Evolutionary conservation across 768 basidiomycete genomes (phyloP).

Genomic region (Boletellus sp.): DNA sequence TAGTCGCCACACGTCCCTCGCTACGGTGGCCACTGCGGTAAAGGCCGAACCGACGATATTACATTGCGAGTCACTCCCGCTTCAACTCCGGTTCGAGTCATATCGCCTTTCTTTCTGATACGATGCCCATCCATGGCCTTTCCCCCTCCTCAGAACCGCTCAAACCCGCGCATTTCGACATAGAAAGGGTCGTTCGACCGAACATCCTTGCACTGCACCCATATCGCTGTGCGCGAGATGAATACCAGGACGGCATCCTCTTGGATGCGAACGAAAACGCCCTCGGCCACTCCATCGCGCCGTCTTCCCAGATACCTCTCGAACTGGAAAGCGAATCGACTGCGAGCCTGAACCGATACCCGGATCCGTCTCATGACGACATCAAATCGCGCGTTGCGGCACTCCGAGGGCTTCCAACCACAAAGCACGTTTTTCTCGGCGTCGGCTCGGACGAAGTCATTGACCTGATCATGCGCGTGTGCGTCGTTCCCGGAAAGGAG

Average conservation of each 20-base stretch:
- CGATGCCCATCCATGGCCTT: constrained; percentile 68
- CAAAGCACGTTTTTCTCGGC: constrained; percentile 82
- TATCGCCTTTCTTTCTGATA: not conserved
- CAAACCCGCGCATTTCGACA: constrained; percentile 77
- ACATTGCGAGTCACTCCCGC: too few relatives aligned
- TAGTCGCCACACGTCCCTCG: too few relatives aligned
- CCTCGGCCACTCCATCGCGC: too few relatives aligned
- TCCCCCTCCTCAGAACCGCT: constrained; percentile 38
- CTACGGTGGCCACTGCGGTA: too few relatives aligned
- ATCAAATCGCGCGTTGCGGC: constrained; percentile 76
- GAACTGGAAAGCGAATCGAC: constrained; percentile 39
- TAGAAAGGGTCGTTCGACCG: constrained; percentile 82
- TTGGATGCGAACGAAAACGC: constrained; percentile 99
- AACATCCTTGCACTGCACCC: constrained; percentile 91
- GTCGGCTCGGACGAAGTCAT: constrained; percentile 98
- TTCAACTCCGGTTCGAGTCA: too few relatives aligned
- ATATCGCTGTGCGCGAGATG: constrained; percentile 94
- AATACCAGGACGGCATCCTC: constrained; percentile 87
- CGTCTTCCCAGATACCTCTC: constrained; percentile 27
- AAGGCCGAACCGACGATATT: too few relatives aligned
- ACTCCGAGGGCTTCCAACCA: constrained; percentile 62
- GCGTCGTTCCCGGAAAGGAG: constrained; percentile 75
- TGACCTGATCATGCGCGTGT: constrained; percentile 88
- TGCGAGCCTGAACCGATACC: constrained; percentile 81
- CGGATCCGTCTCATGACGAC: constrained; percentile 79